A percentile compares a stretch with the other conserved stretches of the same genome.
phyloP scores from a whole-genome alignment of 2,329 filamentous ascomycete genomes.

The Neopestalotiopsis sp. region DNA sequence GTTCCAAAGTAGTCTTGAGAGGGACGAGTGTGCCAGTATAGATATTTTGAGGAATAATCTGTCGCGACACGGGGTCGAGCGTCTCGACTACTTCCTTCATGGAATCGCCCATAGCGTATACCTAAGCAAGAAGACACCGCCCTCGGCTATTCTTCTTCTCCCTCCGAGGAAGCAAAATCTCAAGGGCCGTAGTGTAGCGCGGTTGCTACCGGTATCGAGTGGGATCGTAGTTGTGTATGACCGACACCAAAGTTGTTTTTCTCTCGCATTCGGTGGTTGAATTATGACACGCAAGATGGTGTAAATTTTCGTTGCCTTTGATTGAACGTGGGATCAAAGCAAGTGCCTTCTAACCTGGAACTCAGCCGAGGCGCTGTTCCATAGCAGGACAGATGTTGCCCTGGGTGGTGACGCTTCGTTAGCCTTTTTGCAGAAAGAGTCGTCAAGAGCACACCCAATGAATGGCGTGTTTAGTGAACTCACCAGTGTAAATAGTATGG shows the following conservation, averaged over 20 bases:
- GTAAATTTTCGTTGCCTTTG: background rate
- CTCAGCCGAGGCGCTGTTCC: background rate
- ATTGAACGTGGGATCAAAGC: background rate
- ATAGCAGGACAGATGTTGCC: background rate
- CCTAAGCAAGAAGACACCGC: conserved; percentile 35
- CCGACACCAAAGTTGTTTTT: background rate
- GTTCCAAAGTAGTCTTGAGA: conserved; percentile 69
- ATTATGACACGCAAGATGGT: background rate
- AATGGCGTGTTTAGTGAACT: background rate
- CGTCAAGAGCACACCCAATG: background rate
- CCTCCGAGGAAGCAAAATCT: conserved; percentile 9
- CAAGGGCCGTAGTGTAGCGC: background rate
- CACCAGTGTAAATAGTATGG: background rate
- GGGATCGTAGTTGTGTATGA: background rate
- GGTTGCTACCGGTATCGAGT: background rate
- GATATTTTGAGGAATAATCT: conserved; percentile 37
- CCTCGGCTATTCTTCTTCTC: conserved; percentile 28
- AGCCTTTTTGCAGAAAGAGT: background rate
- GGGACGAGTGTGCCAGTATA: conserved; percentile 54
- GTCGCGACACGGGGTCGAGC: conserved; percentile 41
- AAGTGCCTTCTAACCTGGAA: conserved; percentile 1
- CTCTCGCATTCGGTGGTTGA: background rate
- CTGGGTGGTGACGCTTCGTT: background rate
- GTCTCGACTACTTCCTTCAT: conserved; percentile 43
- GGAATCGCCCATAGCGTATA: conserved; percentile 43